Base-by-base conservation (phyloP, 345 rosid species). In the Diplotaxis tenuifolia region DNA sequence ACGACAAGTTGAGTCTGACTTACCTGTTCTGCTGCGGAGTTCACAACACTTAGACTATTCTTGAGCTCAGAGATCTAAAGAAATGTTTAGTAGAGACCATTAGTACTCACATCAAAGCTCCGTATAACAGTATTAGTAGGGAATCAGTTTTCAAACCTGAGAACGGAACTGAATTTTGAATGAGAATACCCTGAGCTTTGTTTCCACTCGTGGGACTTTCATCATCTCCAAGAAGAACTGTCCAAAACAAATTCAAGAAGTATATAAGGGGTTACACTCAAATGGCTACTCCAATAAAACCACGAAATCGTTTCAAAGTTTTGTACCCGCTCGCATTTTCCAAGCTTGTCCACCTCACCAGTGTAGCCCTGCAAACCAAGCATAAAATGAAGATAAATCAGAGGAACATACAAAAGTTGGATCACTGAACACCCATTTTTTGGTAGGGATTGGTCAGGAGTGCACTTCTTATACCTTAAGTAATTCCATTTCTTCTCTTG, bases 211-310 rank as follows among this genome's bases (percentile, higher is more conserved):
- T 40, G 98, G 93, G 58, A 93, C 91, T 87, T 86, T 82, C 94
- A 91, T 88, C 68, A 93, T 77, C 89, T 91, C 98, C 68, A 88
- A 71, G 82, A 93, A 93, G 80, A 93, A 93, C 97, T 91, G 92
- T 71, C 20, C 64, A 78, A 21, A 25, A 59, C 36, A 78, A 49
- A 65, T 59, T 68, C 65, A 83, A 56, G 60, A 64, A 74, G 70
- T 54, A 73, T 52, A 59, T 34, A 10, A 34, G 58, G 63, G 47
- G 67, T 20, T 45, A 72, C 53, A 29, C 19, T 23, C 78, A 62
- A 45, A 54, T 36, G 47, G 58, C 42, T 22, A 77, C 22, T 49
- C 63, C 19, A 65, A 49, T 61, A 21, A 42, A 66, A 61, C 53
- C 58, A 45, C 50, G 68, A 36, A 66, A 36, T 6, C 4, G 18